A percentile compares a stretch with the other conserved stretches of the same genome.
These are phyloP conservation scores for Leishmania amazonensis DNA, from an alignment of 208 protist genomes.

Conservation along the genomic window DNA sequence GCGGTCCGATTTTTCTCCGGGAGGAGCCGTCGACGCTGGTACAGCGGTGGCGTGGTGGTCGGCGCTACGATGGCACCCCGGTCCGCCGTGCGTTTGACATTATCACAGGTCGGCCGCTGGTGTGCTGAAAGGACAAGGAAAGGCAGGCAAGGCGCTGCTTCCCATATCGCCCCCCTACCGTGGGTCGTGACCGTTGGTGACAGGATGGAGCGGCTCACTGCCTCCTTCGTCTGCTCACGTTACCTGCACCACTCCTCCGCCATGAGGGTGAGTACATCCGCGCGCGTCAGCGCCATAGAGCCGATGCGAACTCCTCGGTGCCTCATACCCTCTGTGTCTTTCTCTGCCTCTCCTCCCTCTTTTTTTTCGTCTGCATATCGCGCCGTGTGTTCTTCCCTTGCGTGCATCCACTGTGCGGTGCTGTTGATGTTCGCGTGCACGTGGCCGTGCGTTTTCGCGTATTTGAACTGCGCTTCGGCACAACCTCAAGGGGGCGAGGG, in stretches of 20 bases:
- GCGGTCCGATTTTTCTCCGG: conserved; percentile 7
- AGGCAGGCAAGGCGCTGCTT: neutral
- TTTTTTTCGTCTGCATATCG: neutral
- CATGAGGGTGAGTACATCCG: neutral
- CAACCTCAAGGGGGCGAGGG: too few species aligned
- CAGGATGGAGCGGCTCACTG: neutral
- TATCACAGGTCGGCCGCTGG: conserved; percentile 55
- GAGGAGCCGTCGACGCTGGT: neutral
- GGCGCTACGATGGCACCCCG: conserved; percentile 32
- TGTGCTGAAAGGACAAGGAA: conserved; percentile 5
- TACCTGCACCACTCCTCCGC: neutral
- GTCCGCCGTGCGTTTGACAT: conserved; percentile 57
- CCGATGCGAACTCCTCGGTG: neutral
- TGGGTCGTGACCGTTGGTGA: neutral
- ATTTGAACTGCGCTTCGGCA: neutral
- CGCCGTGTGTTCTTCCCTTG: neutral
- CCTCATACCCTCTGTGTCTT: too few species aligned
- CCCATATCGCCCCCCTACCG: neutral
- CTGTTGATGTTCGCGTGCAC: neutral
- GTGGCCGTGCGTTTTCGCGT: neutral
- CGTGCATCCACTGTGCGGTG: neutral
- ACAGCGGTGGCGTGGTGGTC: conserved; percentile 44
- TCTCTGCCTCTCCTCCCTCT: neutral
- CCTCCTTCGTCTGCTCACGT: neutral
- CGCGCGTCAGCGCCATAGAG: neutral